Percentiles rank a stretch among this genome's conserved stretches.
Evolutionary conservation across 192 early-diverging fungal species (phyloP).

Genomic region (Coemansia sp.): DNA sequence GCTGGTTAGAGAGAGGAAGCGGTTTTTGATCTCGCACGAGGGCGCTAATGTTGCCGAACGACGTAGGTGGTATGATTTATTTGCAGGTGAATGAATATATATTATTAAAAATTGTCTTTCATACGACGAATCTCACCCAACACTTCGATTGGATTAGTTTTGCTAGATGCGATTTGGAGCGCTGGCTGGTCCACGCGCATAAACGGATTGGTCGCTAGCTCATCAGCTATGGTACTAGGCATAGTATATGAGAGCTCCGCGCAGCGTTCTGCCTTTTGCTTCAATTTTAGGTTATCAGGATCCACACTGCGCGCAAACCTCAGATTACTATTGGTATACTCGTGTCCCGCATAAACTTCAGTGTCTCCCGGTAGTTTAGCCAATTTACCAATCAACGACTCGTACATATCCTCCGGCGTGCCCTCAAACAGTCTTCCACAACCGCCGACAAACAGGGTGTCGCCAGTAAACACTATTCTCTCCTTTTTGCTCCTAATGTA

Average conservation of each 20-base stretch:
- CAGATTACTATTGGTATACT: slow-evolving; percentile 79
- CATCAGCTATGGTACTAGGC: slow-evolving; percentile 89
- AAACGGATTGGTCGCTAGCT: slow-evolving; percentile 85
- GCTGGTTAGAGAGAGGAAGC: slow-evolving; percentile 12
- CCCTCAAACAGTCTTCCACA: slow-evolving; percentile 97
- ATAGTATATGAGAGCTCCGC: slow-evolving; percentile 59
- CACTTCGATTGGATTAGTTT: slow-evolving; percentile 69
- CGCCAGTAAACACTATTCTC: slow-evolving; percentile 85
- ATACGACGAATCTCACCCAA: slow-evolving; percentile 74
- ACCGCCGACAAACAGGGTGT: slow-evolving; percentile 78
- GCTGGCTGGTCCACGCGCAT: slow-evolving; percentile 72
- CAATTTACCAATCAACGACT: slow-evolving; percentile 68
- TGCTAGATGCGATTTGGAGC: slow-evolving; percentile 58
- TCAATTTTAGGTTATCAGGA: slow-evolving; percentile 69
- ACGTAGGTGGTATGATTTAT: slow-evolving; percentile 44
- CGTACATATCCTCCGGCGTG: slow-evolving; percentile 78
- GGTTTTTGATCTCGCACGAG: slow-evolving; percentile 6
- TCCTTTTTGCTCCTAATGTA: slow-evolving; percentile 65
- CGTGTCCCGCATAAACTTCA: slow-evolving; percentile 88
- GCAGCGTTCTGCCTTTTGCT: slow-evolving; percentile 65
- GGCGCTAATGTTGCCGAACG: slow-evolving; percentile 24
- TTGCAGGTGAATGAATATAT: slow-evolving; percentile 16
- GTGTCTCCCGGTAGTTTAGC: slow-evolving; percentile 75
- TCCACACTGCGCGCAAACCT: slow-evolving; percentile 79
- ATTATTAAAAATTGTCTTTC: slow-evolving; percentile 68